Evolutionary conservation across 108 stramenopile species (phyloP).

Genomic region (Skeletonema marinoi): DNA sequence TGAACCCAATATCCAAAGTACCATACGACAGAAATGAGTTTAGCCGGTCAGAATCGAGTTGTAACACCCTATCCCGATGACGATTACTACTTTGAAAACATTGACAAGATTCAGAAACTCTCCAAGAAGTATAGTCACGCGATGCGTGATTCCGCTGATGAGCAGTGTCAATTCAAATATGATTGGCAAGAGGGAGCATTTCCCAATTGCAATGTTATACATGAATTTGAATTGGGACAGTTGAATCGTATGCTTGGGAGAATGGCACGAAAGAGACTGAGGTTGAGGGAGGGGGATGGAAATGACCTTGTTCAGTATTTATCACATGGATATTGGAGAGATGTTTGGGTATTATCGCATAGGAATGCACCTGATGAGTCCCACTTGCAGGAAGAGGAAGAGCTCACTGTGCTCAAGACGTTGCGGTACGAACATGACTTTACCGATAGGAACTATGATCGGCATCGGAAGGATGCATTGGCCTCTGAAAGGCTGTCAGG

Average conservation of each 20-base stretch:
- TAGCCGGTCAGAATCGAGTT: constrained; percentile 16
- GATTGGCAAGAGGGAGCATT: constrained; percentile 63
- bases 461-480: constrained; percentile 78
- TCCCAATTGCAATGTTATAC: constrained; percentile 76
- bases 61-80: constrained; percentile 41
- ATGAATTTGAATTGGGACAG: constrained; percentile 63
- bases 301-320: constrained; percentile 43
- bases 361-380: not conserved
- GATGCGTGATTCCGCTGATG: constrained; percentile 51
- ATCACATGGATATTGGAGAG: constrained; percentile 72
- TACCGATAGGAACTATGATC: constrained; percentile 70
- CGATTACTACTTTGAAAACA: constrained; percentile 11
- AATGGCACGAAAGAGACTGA: constrained; percentile 14
- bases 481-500: constrained; percentile 51
- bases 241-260: constrained; percentile 32
- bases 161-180: constrained; percentile 58
- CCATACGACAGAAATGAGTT: constrained; percentile 10
- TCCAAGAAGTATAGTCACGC: constrained; percentile 31
- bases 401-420: constrained; percentile 63
- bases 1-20: not conserved
- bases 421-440: constrained; percentile 58
- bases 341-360: constrained; percentile 59
- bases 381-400: constrained; percentile 2
- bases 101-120: not conserved
- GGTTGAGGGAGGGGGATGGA: constrained; percentile 32